Evolutionary conservation across 164 flowering plant species (phyloP), one percentile per base, ranked within the genome.

Genomic region (Vitis vinifera): DNA sequence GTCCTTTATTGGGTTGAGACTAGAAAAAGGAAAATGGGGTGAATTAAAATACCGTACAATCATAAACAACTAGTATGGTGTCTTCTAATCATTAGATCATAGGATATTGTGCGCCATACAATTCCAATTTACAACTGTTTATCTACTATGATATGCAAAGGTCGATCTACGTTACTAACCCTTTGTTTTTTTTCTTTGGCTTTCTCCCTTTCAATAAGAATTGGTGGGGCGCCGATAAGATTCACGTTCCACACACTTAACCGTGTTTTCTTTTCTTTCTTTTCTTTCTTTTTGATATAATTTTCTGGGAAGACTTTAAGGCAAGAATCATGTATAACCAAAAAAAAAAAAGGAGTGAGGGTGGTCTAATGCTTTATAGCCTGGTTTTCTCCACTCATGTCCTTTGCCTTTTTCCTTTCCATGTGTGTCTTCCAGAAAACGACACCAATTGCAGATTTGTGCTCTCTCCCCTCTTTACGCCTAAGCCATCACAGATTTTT

Each of bases 321-420:
- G 51, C 49, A 62, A 68, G 37, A 31, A 37, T 37, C 44, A 37
- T 37, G 44, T 37, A n/a, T 15, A n/a, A 30, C 49, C 15, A 19
- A 14, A 11, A 4, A 15, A 37, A 10, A 10, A 16, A 15, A 61
- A 63, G 9, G 68, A 73, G 68, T 29, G 76, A 55, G 44, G 68
- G 51, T 51, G 23, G 53, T 50, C 72, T 68, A 29, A 9, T 55
- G 67, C 75, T 72, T 72, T 76, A 65, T 76, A 76, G 76, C 76
- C 76, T 77, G 76, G 76, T 64, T 73, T 37, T 51, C 70, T 72
- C 79, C 79, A 77, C 79, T 77, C 58, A 72, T 65, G 76, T 77
- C 76, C 56, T 51, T 30, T 55, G 15, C 57, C 66, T 69, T 73
- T 52, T 66, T 7, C 44, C 63, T 73, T 73, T 68, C 71, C 73